These are phyloP conservation scores for Starmerella bombicola DNA, from an alignment of 805 yeast species.

Conservation along the genomic window DNA sequence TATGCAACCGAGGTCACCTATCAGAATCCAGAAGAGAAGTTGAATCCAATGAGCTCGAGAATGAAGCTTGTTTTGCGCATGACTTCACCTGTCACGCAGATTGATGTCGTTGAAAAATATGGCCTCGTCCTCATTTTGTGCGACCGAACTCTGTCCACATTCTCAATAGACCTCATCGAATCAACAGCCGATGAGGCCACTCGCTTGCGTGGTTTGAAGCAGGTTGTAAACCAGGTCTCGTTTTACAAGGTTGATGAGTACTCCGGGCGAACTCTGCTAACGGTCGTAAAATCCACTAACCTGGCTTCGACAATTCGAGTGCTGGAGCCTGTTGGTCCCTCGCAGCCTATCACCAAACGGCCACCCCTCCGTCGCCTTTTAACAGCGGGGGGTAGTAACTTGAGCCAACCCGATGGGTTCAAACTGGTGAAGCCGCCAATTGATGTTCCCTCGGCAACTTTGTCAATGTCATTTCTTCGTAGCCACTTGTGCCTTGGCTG, in stretches of 20 bases:
- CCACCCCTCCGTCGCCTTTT: conserved; percentile 32
- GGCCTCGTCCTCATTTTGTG: conserved; percentile 66
- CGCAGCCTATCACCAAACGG: conserved; percentile 25
- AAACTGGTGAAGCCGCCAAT: conserved; percentile 64
- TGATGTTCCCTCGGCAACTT: conserved; percentile 75
- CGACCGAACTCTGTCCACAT: conserved; percentile 69
- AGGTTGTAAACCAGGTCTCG: conserved; percentile 72
- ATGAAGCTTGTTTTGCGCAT: conserved; percentile 68
- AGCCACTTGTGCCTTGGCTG: conserved; percentile 89
- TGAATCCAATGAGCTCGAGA: conserved; percentile 21
- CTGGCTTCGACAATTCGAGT: conserved; percentile 65
- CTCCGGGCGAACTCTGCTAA: conserved; percentile 73
- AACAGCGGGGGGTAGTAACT: conserved; percentile 29
- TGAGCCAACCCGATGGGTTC: conserved; percentile 35
- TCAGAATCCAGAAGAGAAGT: conserved; percentile 38
- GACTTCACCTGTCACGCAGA: conserved; percentile 60
- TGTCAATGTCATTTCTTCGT: conserved; percentile 79
- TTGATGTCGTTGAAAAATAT: conserved; percentile 85
- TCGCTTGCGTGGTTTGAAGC: conserved; percentile 46
- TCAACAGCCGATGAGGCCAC: conserved; percentile 31
- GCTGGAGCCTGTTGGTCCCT: conserved; percentile 67
- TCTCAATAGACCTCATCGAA: conserved; percentile 52
- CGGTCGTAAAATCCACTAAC: conserved; percentile 75
- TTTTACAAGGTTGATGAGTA: conserved; percentile 91
- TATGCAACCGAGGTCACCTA: conserved; percentile 63